Evolutionary conservation across 2,329 filamentous ascomycete genomes (phyloP).

Genomic region (Trichocomaceae sp.): DNA sequence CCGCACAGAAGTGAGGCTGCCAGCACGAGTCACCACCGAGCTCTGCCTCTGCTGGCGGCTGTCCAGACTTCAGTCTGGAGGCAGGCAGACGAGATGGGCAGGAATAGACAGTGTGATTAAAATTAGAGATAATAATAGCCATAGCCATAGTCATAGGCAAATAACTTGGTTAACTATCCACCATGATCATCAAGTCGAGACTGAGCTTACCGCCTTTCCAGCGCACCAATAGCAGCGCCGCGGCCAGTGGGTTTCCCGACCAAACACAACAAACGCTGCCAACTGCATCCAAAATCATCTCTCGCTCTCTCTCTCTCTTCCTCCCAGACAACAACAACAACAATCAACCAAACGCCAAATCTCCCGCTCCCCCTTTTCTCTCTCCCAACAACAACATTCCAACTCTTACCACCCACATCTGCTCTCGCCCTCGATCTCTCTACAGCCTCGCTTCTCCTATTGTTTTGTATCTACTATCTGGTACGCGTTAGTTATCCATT

Average conservation of each 20-base stretch:
- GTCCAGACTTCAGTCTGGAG: no score
- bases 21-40: no score
- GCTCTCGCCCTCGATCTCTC: conserved; percentile 15
- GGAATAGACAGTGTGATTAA: no score
- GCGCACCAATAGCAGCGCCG: conserved; percentile 9
- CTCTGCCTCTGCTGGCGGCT: no score
- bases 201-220: conserved; percentile 10
- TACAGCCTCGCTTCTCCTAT: conserved; percentile 14
- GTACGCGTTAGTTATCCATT: conserved; percentile 15
- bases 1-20: conserved; percentile 28
- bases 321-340: not conserved
- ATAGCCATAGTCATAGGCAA: no score
- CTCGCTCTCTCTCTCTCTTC: not conserved
- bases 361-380: conserved; percentile 10
- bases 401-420: conserved; percentile 17
- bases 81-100: no score
- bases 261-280: conserved; percentile 11
- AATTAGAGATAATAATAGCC: no score
- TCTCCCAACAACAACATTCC: conserved; percentile 15
- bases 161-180: no score
- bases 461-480: conserved; percentile 7
- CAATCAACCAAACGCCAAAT: not conserved
- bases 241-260: not conserved
- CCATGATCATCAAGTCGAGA: no score
- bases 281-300: conserved; percentile 11